These are phyloP conservation scores for Talaromyces sp. DNA, from an alignment of 2,329 filamentous ascomycete genomes.

Conservation along the genomic window DNA sequence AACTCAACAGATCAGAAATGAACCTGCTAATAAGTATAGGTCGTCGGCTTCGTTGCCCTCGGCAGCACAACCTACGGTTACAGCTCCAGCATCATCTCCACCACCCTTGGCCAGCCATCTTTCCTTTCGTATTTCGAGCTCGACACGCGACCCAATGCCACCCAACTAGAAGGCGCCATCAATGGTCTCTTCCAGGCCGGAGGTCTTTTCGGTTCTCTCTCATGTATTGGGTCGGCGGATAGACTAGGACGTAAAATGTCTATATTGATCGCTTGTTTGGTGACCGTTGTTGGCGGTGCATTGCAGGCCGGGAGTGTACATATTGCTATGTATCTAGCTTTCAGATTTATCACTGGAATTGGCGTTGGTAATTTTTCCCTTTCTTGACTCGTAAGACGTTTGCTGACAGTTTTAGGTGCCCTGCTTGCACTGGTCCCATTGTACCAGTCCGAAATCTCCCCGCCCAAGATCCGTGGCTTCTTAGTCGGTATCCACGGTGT, in stretches of 20 bases:
- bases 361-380: slow-evolving; percentile 6
- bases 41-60: slow-evolving; percentile 16
- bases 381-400: neutral
- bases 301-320: slow-evolving; percentile 18
- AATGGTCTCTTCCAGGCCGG: slow-evolving; percentile 18
- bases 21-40: neutral
- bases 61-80: slow-evolving; percentile 17
- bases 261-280: slow-evolving; percentile 8
- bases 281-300: slow-evolving; percentile 13
- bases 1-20: neutral
- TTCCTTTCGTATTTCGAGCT: slow-evolving; percentile 16
- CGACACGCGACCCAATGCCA: slow-evolving; percentile 9
- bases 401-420: neutral
- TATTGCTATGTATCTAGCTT: slow-evolving; percentile 16
- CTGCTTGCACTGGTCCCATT: slow-evolving; percentile 19
- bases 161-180: slow-evolving; percentile 16
- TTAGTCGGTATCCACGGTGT: slow-evolving; percentile 27
- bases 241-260: slow-evolving; percentile 14
- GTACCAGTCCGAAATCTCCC: slow-evolving; percentile 29
- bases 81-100: slow-evolving; percentile 17
- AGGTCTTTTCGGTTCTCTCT: slow-evolving; percentile 12
- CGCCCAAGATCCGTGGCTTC: slow-evolving; percentile 27
- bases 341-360: slow-evolving; percentile 15
- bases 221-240: slow-evolving; percentile 13
- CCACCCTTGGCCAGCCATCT: slow-evolving; percentile 18